These are phyloP conservation scores for Calonectria pteridis DNA, from an alignment of 2,329 filamentous ascomycete genomes.

Conservation along the genomic window DNA sequence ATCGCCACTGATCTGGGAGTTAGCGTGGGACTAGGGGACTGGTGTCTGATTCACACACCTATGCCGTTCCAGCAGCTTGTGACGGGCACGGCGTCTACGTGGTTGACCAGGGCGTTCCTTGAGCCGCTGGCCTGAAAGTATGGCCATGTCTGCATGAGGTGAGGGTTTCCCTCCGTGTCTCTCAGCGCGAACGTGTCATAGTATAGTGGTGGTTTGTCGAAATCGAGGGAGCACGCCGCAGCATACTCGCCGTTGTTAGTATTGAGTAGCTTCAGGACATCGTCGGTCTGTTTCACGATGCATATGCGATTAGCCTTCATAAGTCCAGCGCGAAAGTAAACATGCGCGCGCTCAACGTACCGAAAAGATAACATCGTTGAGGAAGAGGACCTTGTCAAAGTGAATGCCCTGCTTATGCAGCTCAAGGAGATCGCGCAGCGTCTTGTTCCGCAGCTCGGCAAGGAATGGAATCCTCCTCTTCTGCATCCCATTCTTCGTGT, in stretches of 20 bases:
- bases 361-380: slow-evolving; percentile 74
- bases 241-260: slow-evolving; percentile 71
- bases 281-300: slow-evolving; percentile 57
- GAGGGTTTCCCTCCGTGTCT: slow-evolving; percentile 63
- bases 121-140: slow-evolving; percentile 67
- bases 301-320: slow-evolving; percentile 10
- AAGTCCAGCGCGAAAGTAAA: not conserved
- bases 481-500: slow-evolving; percentile 67
- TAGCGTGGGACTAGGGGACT: not conserved
- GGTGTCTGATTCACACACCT: slow-evolving; percentile 41
- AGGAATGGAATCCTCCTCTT: slow-evolving; percentile 78
- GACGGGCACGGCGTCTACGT: slow-evolving; percentile 60
- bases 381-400: slow-evolving; percentile 71
- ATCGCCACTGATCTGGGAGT: slow-evolving; percentile 55
- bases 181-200: slow-evolving; percentile 75
- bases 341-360: slow-evolving; percentile 50
- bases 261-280: slow-evolving; percentile 66
- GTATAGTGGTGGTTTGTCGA: slow-evolving; percentile 63
- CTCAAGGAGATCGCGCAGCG: slow-evolving; percentile 69
- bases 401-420: slow-evolving; percentile 62
- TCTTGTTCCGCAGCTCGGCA: slow-evolving; percentile 72
- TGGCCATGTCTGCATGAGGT: slow-evolving; percentile 68
- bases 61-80: slow-evolving; percentile 62
- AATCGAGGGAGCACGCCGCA: slow-evolving; percentile 73
- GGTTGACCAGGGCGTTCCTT: slow-evolving; percentile 64